Conservation (phyloP, 257 asterid species). For the Solanum gracilifrons region DNA sequence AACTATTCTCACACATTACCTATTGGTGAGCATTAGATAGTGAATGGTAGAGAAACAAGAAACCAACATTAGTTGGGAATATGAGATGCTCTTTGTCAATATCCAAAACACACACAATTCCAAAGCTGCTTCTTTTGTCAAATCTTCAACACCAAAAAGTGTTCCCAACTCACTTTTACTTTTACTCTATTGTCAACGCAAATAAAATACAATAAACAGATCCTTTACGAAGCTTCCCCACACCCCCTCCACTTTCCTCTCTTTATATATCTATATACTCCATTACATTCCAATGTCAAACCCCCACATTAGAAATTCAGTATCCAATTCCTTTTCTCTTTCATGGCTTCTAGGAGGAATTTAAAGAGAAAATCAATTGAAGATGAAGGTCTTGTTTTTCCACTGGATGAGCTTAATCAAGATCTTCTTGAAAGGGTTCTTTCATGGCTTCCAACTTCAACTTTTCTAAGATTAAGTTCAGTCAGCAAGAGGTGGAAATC, state of each 20-base stretch:
- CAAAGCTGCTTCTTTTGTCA: background rate
- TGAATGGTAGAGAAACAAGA: background rate
- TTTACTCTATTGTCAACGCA: constrained; percentile 38
- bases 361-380: constrained; percentile 13
- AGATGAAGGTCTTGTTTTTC: constrained; percentile 10
- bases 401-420: constrained; percentile 58
- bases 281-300: constrained; percentile 8
- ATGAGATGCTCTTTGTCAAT: background rate
- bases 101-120: background rate
- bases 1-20: background rate
- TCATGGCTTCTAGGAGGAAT: constrained; percentile 4
- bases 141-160: background rate
- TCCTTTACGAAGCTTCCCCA: constrained; percentile 15
- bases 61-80: background rate
- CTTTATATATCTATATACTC: constrained; percentile 7
- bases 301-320: background rate
- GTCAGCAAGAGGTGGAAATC: constrained; percentile 90
- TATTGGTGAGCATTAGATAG: background rate
- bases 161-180: background rate
- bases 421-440: constrained; percentile 79
- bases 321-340: background rate
- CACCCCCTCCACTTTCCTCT: background rate
- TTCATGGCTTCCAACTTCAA: constrained; percentile 70
- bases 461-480: constrained; percentile 38
- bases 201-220: constrained; percentile 17